Evolutionary conservation across 352 stramenopile species (phyloP).

Genomic region (Globisporangium paddicum): DNA sequence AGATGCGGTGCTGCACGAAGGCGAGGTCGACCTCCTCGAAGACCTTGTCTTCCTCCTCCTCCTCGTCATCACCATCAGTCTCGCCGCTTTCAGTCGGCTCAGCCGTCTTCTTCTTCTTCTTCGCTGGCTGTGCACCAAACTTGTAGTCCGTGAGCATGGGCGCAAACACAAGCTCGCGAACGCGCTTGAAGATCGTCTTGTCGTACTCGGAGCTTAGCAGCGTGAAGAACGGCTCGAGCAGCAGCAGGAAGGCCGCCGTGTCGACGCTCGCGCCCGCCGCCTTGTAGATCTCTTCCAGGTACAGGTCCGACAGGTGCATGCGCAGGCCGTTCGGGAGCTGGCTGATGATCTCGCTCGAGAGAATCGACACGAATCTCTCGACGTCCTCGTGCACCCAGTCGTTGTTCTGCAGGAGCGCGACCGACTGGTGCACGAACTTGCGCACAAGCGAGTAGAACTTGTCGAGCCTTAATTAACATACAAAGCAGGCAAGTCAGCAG

Average conservation of each 20-base stretch:
- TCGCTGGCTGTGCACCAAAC: conserved; percentile 48
- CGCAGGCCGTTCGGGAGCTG: conserved; percentile 78
- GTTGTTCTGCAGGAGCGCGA: conserved; percentile 53
- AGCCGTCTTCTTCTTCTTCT: conserved; percentile 30
- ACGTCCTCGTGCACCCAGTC: conserved; percentile 48
- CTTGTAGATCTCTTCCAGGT: conserved; percentile 56
- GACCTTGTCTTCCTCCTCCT: conserved; percentile 48
- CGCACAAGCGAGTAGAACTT: conserved; percentile 86
- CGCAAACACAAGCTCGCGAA: conserved; percentile 69
- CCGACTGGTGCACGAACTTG: conserved; percentile 71
- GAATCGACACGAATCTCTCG: conserved; percentile 47
- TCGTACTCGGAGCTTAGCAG: conserved; percentile 76
- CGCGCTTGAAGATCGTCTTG: conserved; percentile 76
- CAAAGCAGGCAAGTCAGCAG: neutral
- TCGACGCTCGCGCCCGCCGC: conserved; percentile 47
- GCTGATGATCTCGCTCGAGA: conserved; percentile 69
- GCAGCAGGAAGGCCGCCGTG: conserved; percentile 56
- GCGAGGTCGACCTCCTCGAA: conserved; percentile 62
- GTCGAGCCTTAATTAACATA: conserved; percentile 31
- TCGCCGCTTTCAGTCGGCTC: conserved; percentile 40
- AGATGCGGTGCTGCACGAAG: conserved; percentile 76
- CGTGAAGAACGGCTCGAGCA: conserved; percentile 81
- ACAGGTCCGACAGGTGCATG: conserved; percentile 76
- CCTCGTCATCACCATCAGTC: conserved; percentile 40
- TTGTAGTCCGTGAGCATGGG: conserved; percentile 63